phyloP scores from a whole-genome alignment of 495 filamentous ascomycete species.

The Clavariopsis aquatica region DNA sequence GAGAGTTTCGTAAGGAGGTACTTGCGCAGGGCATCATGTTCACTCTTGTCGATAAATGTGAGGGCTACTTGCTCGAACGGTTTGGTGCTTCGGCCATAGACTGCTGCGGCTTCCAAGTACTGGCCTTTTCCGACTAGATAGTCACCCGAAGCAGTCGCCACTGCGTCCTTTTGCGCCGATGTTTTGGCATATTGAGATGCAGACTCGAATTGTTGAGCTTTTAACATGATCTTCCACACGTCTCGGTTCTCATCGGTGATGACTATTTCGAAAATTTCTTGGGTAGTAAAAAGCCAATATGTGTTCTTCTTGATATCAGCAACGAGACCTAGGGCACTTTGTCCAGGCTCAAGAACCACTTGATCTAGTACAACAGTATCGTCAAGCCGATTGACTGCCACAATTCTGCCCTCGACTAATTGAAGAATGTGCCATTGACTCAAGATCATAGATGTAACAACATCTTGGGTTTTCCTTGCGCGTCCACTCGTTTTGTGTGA shows the following conservation, averaged over 20 bases:
- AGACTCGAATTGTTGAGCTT: constrained; percentile 80
- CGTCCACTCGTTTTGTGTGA: constrained; percentile 65
- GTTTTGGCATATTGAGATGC: constrained; percentile 78
- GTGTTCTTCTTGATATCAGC: constrained; percentile 91
- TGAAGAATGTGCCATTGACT: constrained; percentile 93
- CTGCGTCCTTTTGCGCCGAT: constrained; percentile 77
- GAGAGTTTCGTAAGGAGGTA: constrained; percentile 84
- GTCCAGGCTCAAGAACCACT: constrained; percentile 75
- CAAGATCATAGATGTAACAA: constrained; percentile 75
- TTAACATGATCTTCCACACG: constrained; percentile 88
- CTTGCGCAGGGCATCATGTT: constrained; percentile 87
- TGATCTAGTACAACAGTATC: constrained; percentile 84
- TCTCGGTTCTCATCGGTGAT: constrained; percentile 87
- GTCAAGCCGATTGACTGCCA: constrained; percentile 83
- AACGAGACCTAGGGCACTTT: constrained; percentile 75
- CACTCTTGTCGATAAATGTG: constrained; percentile 81
- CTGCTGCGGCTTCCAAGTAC: constrained; percentile 79
- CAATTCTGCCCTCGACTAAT: constrained; percentile 75
- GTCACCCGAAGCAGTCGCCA: constrained; percentile 87
- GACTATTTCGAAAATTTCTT: constrained; percentile 91
- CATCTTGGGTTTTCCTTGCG: constrained; percentile 63
- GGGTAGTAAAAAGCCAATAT: constrained; percentile 89
- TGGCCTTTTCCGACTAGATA: constrained; percentile 75
- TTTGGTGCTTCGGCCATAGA: constrained; percentile 95
- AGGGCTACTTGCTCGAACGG: constrained; percentile 92